Evolutionary conservation across 148 eudicot genomes (phyloP), one percentile per base, ranked within the genome.

Genomic region (Rhododendron vialii): DNA sequence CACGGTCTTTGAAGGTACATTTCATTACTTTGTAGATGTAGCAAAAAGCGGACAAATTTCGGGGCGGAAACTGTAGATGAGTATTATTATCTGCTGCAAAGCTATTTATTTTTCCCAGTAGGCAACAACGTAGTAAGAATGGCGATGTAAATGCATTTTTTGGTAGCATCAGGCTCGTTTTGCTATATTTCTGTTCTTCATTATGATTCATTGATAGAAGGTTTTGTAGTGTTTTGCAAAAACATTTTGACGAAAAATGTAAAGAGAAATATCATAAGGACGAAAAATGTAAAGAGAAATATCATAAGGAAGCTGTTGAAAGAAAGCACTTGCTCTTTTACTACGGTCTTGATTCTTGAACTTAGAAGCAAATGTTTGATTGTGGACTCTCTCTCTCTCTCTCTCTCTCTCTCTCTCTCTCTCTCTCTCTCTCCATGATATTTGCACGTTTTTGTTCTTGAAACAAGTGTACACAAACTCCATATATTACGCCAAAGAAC

Each of bases 1-100:
- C 85, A 26, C 7, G 87, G 83, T 79, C 75, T 80, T 43, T 85
- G 86, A 82, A 82, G 75, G 47, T 82, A 63, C 35, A 82, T 59
- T n/a, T 26, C 26, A 65, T 28, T 28, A 28, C 75, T 69, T 67
- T 26, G 26, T 69, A 69, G 75, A 69, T 69, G 30, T 38, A 3
- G 74, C 36, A 26, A 83, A 36, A 83, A 83, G 69, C 48, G 59
- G 85, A 83, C 10, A 51, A 65, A 41, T 43, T n/a, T 41, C 7
- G 26, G 2, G 2, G 3, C 14, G 7, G 41, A 36, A 61, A 47
- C 12, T 7, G 11, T 45, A 9, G 33, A 12, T 36, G 59, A n/a
- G n/a, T 61, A 18, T 14, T 77, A 9, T 47, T 79, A 47, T 24
- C 84, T 63, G 51, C 48, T 41, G 84, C 51, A 17, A 30, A 69